A percentile compares a stretch with the other conserved stretches of the same genome.
These are phyloP conservation scores for Leccinum truebloodii DNA, from an alignment of 768 basidiomycete species.

Conservation along the genomic window DNA sequence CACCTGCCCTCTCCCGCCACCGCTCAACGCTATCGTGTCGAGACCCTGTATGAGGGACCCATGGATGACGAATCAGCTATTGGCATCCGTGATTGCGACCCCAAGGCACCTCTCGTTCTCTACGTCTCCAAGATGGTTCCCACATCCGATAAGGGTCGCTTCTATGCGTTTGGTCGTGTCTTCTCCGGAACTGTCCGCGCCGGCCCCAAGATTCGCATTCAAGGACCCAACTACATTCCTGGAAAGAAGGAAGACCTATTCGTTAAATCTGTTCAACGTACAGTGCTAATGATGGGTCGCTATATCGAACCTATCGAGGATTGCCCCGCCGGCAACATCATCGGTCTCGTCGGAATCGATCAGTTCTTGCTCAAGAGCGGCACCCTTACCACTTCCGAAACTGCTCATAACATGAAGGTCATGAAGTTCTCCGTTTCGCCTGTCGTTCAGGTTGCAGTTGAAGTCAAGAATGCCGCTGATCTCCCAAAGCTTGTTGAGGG, in stretches of 20 bases:
- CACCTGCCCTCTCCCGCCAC: constrained; percentile 97
- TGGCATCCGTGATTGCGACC: constrained; percentile 97
- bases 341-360: constrained; percentile 99
- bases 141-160: constrained; percentile 99
- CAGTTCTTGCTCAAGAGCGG: constrained; percentile 99
- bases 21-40: constrained; percentile 97
- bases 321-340: constrained; percentile 97
- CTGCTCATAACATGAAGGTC: constrained; percentile 99
- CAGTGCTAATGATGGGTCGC: constrained; percentile 99
- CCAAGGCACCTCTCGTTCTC: constrained; percentile 92
- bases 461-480: constrained; percentile 99
- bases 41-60: constrained; percentile 99
- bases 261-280: constrained; percentile 97
- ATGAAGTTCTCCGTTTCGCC: constrained; percentile 99
- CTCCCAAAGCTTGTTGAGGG: constrained; percentile 99
- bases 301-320: constrained; percentile 98
- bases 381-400: constrained; percentile 96
- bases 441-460: constrained; percentile 98
- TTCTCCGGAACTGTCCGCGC: constrained; percentile 98
- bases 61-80: constrained; percentile 99
- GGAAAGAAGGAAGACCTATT: constrained; percentile 99
- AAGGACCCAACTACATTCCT: constrained; percentile 97
- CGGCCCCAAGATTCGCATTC: constrained; percentile 98
- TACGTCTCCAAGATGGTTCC: constrained; percentile 99
- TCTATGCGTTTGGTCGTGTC: constrained; percentile 99